Percentiles rank a stretch among this genome's conserved stretches.
phyloP scores from a whole-genome alignment of 2,329 filamentous ascomycete genomes.

The Aspergillus pseudoviridinutans region DNA sequence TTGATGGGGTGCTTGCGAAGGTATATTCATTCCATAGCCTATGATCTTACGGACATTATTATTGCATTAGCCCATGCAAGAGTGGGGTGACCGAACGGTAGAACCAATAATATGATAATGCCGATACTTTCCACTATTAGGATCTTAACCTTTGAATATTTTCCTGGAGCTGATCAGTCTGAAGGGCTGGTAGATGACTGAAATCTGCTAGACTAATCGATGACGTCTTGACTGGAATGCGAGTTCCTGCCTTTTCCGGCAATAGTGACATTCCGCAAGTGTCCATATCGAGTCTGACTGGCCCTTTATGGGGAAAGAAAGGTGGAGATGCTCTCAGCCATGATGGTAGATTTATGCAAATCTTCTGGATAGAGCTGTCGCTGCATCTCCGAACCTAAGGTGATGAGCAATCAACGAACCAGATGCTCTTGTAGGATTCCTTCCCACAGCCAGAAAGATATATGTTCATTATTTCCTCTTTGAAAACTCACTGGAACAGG shows the following conservation, averaged over 20 bases:
- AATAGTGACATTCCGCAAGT: not conserved
- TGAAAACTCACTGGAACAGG: not conserved
- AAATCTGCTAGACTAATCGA: not conserved
- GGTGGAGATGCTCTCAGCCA: not conserved
- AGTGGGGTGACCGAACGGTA: no score
- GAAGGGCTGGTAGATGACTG: not conserved
- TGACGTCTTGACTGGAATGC: not conserved
- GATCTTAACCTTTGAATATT: no score
- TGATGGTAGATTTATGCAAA: not conserved
- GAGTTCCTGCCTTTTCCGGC: not conserved
- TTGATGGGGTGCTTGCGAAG: no score
- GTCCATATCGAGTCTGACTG: not conserved
- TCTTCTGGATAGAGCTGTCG: not conserved
- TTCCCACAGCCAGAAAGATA: not conserved
- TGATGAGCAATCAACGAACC: no score
- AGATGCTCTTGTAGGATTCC: not conserved
- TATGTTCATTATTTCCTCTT: not conserved
- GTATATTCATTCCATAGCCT: no score
- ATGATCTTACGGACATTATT: no score
- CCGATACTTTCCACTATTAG: no score
- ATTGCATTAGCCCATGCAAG: no score
- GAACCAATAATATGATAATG: no score
- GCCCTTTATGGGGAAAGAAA: not conserved
- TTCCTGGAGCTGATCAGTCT: no score
- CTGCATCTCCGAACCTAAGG: not conserved